Percentiles rank a stretch among this genome's conserved stretches.
These are phyloP conservation scores for Mycena maculata DNA, from an alignment of 768 basidiomycete genomes.

Conservation along the genomic window DNA sequence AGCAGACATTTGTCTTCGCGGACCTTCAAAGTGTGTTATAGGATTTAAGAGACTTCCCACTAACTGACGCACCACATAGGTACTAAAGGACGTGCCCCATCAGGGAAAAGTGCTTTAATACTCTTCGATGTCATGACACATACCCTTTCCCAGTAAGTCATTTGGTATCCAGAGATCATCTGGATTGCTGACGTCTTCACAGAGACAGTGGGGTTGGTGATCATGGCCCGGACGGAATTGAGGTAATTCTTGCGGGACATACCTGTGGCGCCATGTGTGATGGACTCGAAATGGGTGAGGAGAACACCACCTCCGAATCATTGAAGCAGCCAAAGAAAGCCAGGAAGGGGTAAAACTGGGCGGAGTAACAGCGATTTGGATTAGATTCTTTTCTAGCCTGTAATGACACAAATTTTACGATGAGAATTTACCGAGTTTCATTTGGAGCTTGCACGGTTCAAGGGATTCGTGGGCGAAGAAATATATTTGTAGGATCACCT, in stretches of 20 bases:
- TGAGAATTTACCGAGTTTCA: too few species aligned
- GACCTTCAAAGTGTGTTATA: slow-evolving; percentile 6
- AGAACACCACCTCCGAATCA: too few species aligned
- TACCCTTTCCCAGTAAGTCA: neutral
- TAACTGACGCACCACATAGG: neutral
- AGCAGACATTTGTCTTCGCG: neutral
- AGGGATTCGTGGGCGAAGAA: too few species aligned
- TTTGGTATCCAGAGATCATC: neutral
- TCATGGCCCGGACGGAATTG: neutral
- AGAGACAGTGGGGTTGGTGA: slow-evolving; percentile 1
- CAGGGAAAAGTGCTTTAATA: neutral
- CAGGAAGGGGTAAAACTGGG: too few species aligned
- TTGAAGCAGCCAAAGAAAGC: too few species aligned
- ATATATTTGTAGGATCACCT: too few species aligned
- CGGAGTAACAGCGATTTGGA: too few species aligned
- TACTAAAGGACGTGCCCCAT: neutral
- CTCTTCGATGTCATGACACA: slow-evolving; percentile 10
- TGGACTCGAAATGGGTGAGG: neutral
- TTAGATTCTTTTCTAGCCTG: too few species aligned
- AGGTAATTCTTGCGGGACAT: neutral
- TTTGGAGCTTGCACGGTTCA: too few species aligned
- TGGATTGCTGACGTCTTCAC: neutral
- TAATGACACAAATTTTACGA: too few species aligned
- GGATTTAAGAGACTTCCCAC: neutral
- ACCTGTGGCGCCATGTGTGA: neutral